These are phyloP conservation scores for Mycena pura DNA, from an alignment of 768 basidiomycete species.

Conservation along the genomic window DNA sequence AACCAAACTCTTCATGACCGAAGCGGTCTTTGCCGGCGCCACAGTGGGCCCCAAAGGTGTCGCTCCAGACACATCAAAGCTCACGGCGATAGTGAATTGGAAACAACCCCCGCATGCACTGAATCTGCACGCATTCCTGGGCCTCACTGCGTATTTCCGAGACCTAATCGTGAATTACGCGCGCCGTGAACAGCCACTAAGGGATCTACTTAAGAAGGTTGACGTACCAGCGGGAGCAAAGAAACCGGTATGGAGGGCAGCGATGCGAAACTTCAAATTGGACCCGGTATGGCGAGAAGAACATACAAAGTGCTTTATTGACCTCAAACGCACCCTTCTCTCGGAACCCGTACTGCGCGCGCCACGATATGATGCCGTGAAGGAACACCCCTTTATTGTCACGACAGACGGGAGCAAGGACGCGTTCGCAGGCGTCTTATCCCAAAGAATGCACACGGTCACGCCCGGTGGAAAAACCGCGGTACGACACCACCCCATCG, in stretches of 20 bases:
- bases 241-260: conserved; percentile 34
- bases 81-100: conserved; percentile 46
- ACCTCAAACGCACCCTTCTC: conserved; percentile 30
- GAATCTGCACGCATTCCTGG: conserved; percentile 41
- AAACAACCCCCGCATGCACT: conserved; percentile 32
- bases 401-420: conserved; percentile 37
- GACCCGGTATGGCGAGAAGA: conserved; percentile 17
- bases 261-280: conserved; percentile 30
- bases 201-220: conserved; percentile 32
- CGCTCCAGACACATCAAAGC: conserved; percentile 41
- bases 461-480: conserved; percentile 21
- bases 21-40: conserved; percentile 44
- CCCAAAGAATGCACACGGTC: conserved; percentile 26
- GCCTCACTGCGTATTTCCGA: conserved; percentile 43
- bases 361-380: conserved; percentile 30
- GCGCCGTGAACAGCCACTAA: conserved; percentile 36
- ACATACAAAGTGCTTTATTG: conserved; percentile 32
- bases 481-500: conserved; percentile 35
- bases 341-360: conserved; percentile 29
- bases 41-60: conserved; percentile 41
- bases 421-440: conserved; percentile 35
- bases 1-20: conserved; percentile 42
- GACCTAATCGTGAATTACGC: conserved; percentile 44
- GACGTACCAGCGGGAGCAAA: conserved; percentile 26
- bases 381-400: conserved; percentile 37